A percentile compares a stretch with the other conserved stretches of the same genome.
Evolutionary conservation across 2,329 filamentous ascomycete species (phyloP).

Genomic region (Botrytis cinerea): DNA sequence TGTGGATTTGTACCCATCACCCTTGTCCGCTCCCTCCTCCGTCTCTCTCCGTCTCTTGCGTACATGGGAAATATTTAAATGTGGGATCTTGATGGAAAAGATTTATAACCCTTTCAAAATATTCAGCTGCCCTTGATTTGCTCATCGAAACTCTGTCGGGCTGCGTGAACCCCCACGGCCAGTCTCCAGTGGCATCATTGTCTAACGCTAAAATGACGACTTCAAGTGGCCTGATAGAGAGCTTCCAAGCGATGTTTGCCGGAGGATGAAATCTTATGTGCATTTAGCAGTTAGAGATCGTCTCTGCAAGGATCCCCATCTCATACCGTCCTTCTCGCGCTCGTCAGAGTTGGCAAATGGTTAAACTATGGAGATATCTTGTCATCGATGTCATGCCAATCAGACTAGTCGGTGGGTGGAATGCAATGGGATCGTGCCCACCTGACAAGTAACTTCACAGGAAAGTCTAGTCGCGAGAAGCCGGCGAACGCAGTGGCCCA

Average conservation of each 20-base stretch:
- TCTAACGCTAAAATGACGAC: background rate
- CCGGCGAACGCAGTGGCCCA: background rate
- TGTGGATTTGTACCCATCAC: background rate
- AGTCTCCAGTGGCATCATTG: background rate
- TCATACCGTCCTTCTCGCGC: background rate
- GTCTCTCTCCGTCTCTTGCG: background rate
- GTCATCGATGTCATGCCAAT: background rate
- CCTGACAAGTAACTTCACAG: background rate
- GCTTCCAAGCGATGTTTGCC: conserved; percentile 6
- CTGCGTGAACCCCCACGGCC: background rate
- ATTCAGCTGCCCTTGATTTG: background rate
- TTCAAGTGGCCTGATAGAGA: background rate
- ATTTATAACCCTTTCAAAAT: background rate
- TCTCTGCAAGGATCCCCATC: conserved; percentile 4
- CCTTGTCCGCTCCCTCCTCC: background rate
- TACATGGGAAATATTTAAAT: background rate
- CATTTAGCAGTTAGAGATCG: conserved; percentile 8
- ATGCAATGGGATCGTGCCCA: background rate
- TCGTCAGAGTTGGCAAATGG: background rate
- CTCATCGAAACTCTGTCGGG: background rate
- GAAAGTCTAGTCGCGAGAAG: background rate
- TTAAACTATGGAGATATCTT: background rate
- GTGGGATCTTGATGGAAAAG: background rate
- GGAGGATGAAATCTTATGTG: conserved; percentile 18
- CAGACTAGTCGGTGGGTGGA: background rate